A percentile compares a stretch with the other conserved stretches of the same genome.
phyloP scores from a whole-genome alignment of 2,329 filamentous ascomycete genomes.

The Aspergillus sojae region DNA sequence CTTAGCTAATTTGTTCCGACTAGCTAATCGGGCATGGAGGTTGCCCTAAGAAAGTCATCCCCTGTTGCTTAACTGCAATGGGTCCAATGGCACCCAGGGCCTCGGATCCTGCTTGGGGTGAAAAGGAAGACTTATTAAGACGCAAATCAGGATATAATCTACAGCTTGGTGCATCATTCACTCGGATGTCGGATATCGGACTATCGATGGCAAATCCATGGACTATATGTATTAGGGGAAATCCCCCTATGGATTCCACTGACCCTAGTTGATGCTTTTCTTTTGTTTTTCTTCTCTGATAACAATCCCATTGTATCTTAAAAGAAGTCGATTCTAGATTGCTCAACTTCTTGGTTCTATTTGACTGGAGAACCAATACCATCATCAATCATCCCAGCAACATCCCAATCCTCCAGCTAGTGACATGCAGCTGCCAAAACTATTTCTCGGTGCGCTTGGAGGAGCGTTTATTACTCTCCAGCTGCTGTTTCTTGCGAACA shows the following conservation, averaged over 20 bases:
- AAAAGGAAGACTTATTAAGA: not conserved
- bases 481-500: conserved; percentile 10
- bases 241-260: not conserved
- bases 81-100: not conserved
- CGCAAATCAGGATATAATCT: not conserved
- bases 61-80: not conserved
- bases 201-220: not conserved
- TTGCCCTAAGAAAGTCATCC: not conserved
- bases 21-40: not conserved
- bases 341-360: too few relatives aligned
- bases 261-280: not conserved
- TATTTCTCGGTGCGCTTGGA: not conserved
- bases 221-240: not conserved
- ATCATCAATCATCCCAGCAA: not conserved
- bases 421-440: not conserved
- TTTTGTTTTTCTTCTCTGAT: not conserved
- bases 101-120: not conserved
- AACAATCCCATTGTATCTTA: not conserved
- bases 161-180: not conserved
- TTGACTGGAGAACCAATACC: too few relatives aligned
- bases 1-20: not conserved
- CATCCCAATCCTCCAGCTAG: not conserved
- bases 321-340: not conserved
- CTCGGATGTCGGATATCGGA: not conserved
- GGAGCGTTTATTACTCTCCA: conserved; percentile 36